Evolutionary conservation across 352 stramenopile genomes (phyloP), one percentile per base, ranked within the genome.

Genomic region (Globisporangium ultimum): DNA sequence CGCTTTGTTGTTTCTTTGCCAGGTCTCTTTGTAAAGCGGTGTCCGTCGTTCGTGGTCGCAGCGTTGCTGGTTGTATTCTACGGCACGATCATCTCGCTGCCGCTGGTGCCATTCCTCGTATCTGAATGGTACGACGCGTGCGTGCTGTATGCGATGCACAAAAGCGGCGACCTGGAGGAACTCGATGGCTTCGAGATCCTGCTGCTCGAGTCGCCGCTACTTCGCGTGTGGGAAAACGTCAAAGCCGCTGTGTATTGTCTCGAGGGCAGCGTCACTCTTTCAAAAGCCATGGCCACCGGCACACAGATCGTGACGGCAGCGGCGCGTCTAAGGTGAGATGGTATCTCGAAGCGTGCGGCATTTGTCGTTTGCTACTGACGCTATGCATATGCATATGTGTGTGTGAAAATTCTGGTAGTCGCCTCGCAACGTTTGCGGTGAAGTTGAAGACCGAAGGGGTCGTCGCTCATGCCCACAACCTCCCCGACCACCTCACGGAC

Each of bases 151-250:
- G 17, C 54, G 34, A 38, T 88, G 14, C 81, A 76, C 41, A 32
- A 61, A 7, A 65, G 54, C 17, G 70, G 70, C n/a, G 71, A 80
- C 15, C 34, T 88, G 1, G 64, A 88, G 13, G 21, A 66, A 22
- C 74, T 79, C 32, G 79, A 94, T 50, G 76, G 82, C 42, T 57
- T 89, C 20, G 83, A 90, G 52, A 73, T 94, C 24, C 68, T 91
- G 55, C 55, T 93, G 57, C 62, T 87, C 13, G 81, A 68, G n/a
- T 92, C 85, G 3, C 80, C 82, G 21, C 63, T 92, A 13, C 48
- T 85, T 28, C 72, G 67, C 21, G 79, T 95, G 42, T 93, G 83
- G 85, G 61, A 76, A 53, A 95, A 95, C 57, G 43, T 87, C 9
- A 88, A 90, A 56, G 72, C 74, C 0, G 76, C 68, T 12, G 71